These are phyloP conservation scores for Dendrobium nobile DNA, from an alignment of 106 monocot species.

Conservation along the genomic window DNA sequence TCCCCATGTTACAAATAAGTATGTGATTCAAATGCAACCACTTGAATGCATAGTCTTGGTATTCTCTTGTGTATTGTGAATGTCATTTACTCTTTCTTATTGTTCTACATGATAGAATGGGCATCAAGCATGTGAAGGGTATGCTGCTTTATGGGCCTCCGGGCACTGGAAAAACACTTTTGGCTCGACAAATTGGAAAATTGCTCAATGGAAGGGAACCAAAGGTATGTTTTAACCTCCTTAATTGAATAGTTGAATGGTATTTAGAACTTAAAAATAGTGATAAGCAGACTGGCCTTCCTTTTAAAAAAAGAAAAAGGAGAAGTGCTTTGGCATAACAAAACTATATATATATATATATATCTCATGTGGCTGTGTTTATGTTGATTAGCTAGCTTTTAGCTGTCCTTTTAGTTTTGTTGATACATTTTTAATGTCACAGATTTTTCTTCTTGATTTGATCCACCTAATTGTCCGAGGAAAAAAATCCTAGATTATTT, in stretches of 20 bases:
- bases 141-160: conserved; percentile 98
- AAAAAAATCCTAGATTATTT: not conserved
- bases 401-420: not conserved
- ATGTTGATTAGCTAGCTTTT: not conserved
- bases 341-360: not conserved
- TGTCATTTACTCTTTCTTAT: conserved; percentile 12
- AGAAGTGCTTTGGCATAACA: not conserved
- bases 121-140: conserved; percentile 14
- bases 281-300: conserved; percentile 24
- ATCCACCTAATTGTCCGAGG: not conserved
- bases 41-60: not conserved
- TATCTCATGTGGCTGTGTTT: not conserved
- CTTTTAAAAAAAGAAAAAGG: not conserved
- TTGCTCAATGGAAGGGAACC: conserved; percentile 93
- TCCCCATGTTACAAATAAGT: conserved; percentile 84
- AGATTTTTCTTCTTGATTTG: not conserved
- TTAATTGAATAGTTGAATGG: not conserved
- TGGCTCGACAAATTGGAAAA: conserved; percentile 98
- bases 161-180: conserved; percentile 96
- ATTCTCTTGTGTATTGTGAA: not conserved
- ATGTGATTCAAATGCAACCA: conserved; percentile 1
- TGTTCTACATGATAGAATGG: conserved; percentile 24
- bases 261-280: conserved; percentile 10
- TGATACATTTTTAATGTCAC: not conserved
- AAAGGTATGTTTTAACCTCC: conserved; percentile 45